These are phyloP conservation scores for Mortierella sp. DNA, from an alignment of 371 early-diverging fungal species.

Conservation along the genomic window DNA sequence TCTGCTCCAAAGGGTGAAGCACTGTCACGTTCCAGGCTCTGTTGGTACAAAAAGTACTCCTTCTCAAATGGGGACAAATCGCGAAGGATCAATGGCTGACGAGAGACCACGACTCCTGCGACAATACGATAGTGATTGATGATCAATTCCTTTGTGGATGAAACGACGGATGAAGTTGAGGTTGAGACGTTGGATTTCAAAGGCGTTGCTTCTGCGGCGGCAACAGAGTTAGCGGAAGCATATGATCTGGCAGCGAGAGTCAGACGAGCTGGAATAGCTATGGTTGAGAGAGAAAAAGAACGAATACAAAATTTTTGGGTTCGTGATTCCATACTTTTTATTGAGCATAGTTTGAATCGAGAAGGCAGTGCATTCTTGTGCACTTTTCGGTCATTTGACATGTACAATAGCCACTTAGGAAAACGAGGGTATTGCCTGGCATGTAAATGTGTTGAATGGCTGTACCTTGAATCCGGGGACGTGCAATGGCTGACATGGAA, in stretches of 20 bases:
- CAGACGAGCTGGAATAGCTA: conserved; percentile 37
- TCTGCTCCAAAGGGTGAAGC: conserved; percentile 80
- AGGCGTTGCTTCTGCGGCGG: conserved; percentile 25
- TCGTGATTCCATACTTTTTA: conserved; percentile 5
- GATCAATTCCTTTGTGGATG: conserved; percentile 47
- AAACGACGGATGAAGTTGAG: conserved; percentile 38
- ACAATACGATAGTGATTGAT: conserved; percentile 60
- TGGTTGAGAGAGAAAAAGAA: neutral
- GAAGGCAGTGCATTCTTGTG: neutral
- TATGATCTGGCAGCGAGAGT: conserved; percentile 40
- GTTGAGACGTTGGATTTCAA: conserved; percentile 53
- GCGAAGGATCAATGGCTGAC: conserved; percentile 85
- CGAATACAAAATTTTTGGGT: neutral
- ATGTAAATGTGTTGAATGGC: neutral
- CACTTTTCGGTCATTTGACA: neutral
- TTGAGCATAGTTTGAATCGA: neutral
- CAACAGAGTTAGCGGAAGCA: conserved; percentile 15
- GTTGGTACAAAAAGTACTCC: conserved; percentile 82
- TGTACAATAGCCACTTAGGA: too few species aligned
- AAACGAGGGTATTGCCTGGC: neutral
- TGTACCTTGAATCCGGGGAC: conserved; percentile 44
- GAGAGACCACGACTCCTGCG: conserved; percentile 82
- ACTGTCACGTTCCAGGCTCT: conserved; percentile 73
- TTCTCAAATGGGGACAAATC: conserved; percentile 79
- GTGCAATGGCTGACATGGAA: conserved; percentile 21